phyloP scores from a whole-genome alignment of 495 filamentous ascomycete genomes.

The Xylaria bambusicola region DNA sequence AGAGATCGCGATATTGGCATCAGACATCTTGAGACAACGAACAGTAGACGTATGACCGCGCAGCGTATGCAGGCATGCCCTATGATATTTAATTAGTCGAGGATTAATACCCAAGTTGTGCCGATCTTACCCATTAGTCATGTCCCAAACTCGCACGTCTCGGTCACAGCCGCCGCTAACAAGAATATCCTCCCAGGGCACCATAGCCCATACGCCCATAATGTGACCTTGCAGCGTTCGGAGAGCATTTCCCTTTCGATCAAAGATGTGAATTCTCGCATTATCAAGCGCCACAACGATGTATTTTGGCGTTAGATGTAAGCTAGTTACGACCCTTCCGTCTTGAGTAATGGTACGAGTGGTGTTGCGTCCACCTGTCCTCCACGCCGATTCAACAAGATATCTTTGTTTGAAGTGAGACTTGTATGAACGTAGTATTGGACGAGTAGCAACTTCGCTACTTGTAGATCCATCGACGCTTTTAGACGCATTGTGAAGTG shows the following conservation, averaged over 20 bases:
- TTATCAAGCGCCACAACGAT: conserved; percentile 98
- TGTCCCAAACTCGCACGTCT: conserved; percentile 96
- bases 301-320: conserved; percentile 92
- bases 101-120: not conserved
- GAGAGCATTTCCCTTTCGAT: conserved; percentile 82
- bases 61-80: conserved; percentile 76
- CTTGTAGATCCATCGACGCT: conserved; percentile 42
- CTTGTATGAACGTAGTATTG: conserved; percentile 69
- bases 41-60: conserved; percentile 96
- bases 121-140: conserved; percentile 78
- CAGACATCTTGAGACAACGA: conserved; percentile 96
- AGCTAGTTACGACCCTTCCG: conserved; percentile 92
- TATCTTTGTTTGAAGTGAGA: conserved; percentile 98
- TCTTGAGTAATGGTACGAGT: conserved; percentile 88
- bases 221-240: conserved; percentile 92
- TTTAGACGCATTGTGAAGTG: conserved; percentile 34
- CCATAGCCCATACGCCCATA: conserved; percentile 99
- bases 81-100: conserved; percentile 27
- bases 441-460: conserved; percentile 32
- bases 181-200: conserved; percentile 93
- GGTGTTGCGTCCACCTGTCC: conserved; percentile 77
- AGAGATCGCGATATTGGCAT: conserved; percentile 88
- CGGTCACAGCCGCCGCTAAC: conserved; percentile 97
- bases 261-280: conserved; percentile 97
- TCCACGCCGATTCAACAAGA: conserved; percentile 96